Base-by-base conservation (phyloP, 352 stramenopile species). In the Thraustochytrium striatum region DNA sequence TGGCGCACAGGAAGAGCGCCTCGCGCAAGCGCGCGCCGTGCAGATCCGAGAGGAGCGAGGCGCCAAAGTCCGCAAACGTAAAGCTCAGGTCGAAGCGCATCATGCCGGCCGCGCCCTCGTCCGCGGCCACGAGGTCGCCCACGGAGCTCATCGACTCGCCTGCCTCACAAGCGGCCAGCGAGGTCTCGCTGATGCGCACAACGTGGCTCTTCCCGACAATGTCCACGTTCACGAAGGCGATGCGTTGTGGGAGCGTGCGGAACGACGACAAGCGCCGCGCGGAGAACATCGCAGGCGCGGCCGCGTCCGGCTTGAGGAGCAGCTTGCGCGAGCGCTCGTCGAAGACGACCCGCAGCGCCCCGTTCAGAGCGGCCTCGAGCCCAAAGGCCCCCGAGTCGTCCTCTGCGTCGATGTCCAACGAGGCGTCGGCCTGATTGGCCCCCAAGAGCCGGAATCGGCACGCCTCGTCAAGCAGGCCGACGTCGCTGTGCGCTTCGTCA, bases 221-320 rank as follows among this genome's bases (percentile, higher is more conserved):
- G 53, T 79, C 69, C 0, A 79, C 69, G 36, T 72, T 69, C 13
- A 79, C 47, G 39, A 55, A 79, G 2, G 50, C 52, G 19, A 16
- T 44, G 30, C 69, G 39, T 2, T 30, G n/a, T 9, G 21, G 35
- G 3, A 79, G 30, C 13, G 19, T 70, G 39, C 47, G 47, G 50
- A 79, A 28, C 16, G 33, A 33, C 13, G n/a, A 13, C 50, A 79
- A 36, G 11, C n/a, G 13, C n/a, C 19, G 39, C 30, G 69, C 69
- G 13, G 0, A 16, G 36, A 79, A 79, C 35, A 21, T 11, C 5
- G n/a, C 53, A 19, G 32, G 5, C 25, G 25, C 32, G 5, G 13
- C 9, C 53, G 7, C 19, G 32, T 61, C 53, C 25, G 5, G 7
- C 53, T 61, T 61, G 7, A n/a, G n/a, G n/a, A n/a, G n/a, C n/a